A percentile compares a stretch with the other conserved stretches of the same genome.
Conservation (phyloP, 768 basidiomycete genomes). For the Russula earlei region DNA sequence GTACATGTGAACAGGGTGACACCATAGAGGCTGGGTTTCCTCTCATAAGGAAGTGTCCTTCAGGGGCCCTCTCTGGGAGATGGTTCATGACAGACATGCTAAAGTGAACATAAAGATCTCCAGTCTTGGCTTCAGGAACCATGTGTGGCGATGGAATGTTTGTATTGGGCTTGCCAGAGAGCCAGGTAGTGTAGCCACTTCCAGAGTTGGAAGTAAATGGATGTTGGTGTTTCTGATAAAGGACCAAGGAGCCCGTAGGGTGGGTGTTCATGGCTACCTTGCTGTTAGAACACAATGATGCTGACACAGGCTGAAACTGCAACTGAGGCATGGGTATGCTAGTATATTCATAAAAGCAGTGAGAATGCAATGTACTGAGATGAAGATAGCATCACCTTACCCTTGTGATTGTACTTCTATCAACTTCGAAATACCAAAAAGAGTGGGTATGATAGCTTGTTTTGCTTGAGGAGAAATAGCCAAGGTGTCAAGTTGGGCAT, state of each 20-base stretch:
- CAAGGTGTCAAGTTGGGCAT: neutral
- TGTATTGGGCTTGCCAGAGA: neutral
- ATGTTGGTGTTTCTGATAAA: neutral
- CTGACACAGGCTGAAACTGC: neutral
- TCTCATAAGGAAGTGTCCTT: too few species aligned
- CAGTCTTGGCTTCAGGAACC: neutral
- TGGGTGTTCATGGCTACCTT: neutral
- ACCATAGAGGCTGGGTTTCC: too few species aligned
- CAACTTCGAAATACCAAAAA: neutral
- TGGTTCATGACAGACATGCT: too few species aligned
- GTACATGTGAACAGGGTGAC: too few species aligned
- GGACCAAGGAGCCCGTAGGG: neutral
- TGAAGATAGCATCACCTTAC: neutral
- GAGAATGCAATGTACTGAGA: neutral
- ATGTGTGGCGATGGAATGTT: neutral
- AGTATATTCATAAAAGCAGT: neutral
- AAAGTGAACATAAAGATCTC: neutral
- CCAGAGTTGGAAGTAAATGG: neutral
- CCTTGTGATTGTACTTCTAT: neutral
- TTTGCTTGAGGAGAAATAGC: slow-evolving; percentile 1
- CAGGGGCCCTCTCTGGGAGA: too few species aligned
- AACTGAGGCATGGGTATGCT: neutral
- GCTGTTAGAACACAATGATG: too few species aligned
- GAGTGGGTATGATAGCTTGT: neutral
- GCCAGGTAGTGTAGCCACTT: neutral